These are phyloP conservation scores for Candida patagonica DNA, from an alignment of 805 yeast species.

Conservation along the genomic window DNA sequence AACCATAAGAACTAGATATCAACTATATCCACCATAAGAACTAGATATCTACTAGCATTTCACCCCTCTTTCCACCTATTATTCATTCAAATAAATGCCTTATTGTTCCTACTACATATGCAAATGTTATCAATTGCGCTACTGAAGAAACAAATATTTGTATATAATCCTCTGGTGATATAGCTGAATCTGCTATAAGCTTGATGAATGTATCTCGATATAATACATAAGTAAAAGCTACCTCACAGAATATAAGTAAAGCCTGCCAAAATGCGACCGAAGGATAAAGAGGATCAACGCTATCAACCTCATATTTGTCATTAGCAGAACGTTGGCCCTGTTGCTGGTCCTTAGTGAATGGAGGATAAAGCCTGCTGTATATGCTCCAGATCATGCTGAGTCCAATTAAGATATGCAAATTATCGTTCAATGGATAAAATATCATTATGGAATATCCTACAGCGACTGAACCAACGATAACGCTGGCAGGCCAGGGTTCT, in stretches of 20 bases:
- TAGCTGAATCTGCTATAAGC: background rate
- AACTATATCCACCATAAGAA: too few species aligned
- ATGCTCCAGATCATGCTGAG: slow-evolving; percentile 7
- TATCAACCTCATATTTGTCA: slow-evolving; percentile 1
- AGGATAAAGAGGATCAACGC: slow-evolving; percentile 2
- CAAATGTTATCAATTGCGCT: slow-evolving; percentile 1
- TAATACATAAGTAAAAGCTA: slow-evolving; percentile 1
- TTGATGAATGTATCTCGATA: background rate
- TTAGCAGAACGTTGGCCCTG: slow-evolving; percentile 2
- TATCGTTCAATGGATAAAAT: slow-evolving; percentile 2
- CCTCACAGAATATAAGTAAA: slow-evolving; percentile 1
- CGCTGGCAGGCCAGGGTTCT: slow-evolving; percentile 6
- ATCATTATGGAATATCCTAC: background rate
- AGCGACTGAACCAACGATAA: slow-evolving; percentile 6
- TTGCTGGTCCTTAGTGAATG: slow-evolving; percentile 3
- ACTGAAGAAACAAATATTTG: slow-evolving; percentile 1
- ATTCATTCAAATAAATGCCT: background rate
- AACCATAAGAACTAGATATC: too few species aligned
- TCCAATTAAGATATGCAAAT: slow-evolving; percentile 4
- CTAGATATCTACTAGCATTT: too few species aligned
- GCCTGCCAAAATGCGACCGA: background rate
- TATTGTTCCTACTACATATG: slow-evolving; percentile 1
- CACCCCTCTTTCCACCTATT: too few species aligned
- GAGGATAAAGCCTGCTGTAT: slow-evolving; percentile 7
- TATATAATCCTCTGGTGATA: background rate